These are phyloP conservation scores for Helianthus tuberosus DNA, from an alignment of 129 eudicot species.

Conservation along the genomic window DNA sequence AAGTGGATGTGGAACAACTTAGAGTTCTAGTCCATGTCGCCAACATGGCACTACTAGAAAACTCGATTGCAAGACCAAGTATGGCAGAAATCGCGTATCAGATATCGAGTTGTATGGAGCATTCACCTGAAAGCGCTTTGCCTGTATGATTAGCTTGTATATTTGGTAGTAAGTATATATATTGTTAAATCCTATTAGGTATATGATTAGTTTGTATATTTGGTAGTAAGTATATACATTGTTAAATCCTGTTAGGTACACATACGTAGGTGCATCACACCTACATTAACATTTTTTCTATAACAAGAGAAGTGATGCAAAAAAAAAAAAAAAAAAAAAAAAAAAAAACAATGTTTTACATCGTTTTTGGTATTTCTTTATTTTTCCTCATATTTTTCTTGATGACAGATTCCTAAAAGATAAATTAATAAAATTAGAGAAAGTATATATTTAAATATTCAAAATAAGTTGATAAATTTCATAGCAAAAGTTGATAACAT, in stretches of 20 bases:
- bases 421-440: too few relatives aligned
- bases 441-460: too few relatives aligned
- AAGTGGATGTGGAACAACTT: conserved; percentile 57
- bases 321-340: not conserved
- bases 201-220: conserved; percentile 24
- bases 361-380: not conserved
- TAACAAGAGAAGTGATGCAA: conserved; percentile 19
- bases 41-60: conserved; percentile 54
- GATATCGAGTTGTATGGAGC: conserved; percentile 50
- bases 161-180: conserved; percentile 15
- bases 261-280: conserved; percentile 15
- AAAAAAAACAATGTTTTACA: not conserved
- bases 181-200: conserved; percentile 8
- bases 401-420: too few relatives aligned
- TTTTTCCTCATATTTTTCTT: too few relatives aligned
- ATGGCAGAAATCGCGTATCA: conserved; percentile 59
- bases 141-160: conserved; percentile 47
- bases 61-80: conserved; percentile 63
- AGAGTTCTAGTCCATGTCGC: conserved; percentile 53
- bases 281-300: conserved; percentile 16
- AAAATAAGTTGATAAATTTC: too few relatives aligned
- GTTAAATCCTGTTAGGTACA: conserved; percentile 7
- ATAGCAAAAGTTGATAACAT: too few relatives aligned
- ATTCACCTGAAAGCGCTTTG: conserved; percentile 36
- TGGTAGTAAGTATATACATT: conserved; percentile 19